These are phyloP conservation scores for Elsinoe fawcettii DNA, from an alignment of 2,329 filamentous ascomycete genomes.

Conservation along the genomic window DNA sequence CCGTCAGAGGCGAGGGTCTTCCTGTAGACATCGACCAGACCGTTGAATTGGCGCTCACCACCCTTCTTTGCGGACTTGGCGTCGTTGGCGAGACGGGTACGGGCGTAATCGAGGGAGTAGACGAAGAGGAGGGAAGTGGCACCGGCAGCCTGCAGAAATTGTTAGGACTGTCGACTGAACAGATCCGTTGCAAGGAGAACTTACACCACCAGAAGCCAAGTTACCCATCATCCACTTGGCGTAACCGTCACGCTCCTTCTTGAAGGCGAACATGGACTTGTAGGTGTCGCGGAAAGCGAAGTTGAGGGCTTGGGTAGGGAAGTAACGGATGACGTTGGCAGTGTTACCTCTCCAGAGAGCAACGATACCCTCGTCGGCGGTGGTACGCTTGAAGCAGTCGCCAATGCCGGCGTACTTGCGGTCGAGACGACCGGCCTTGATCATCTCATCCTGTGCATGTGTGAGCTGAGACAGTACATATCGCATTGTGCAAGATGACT, in stretches of 20 bases:
- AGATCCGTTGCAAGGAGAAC: conserved; percentile 33
- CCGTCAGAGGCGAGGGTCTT: conserved; percentile 99
- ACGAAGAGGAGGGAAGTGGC: conserved; percentile 99
- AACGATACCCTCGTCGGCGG: conserved; percentile 83
- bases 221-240: conserved; percentile 99
- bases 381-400: conserved; percentile 94
- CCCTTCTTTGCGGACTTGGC: conserved; percentile 96
- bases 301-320: conserved; percentile 99
- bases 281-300: conserved; percentile 99
- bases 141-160: conserved; percentile 67
- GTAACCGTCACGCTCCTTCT: conserved; percentile 99
- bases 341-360: conserved; percentile 99
- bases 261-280: conserved; percentile 99
- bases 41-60: conserved; percentile 99
- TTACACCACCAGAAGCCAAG: conserved; percentile 98
- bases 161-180: neutral
- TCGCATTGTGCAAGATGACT: conserved; percentile 33
- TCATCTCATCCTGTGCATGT: conserved; percentile 86
- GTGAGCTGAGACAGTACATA: neutral
- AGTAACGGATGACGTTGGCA: conserved; percentile 99
- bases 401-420: conserved; percentile 88
- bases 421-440: conserved; percentile 97
- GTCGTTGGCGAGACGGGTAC: conserved; percentile 99
- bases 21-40: conserved; percentile 98
- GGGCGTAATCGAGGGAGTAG: conserved; percentile 99